Evolutionary conservation across 306 rosid genomes (phyloP).

Genomic region (Cucurbita ficifolia): DNA sequence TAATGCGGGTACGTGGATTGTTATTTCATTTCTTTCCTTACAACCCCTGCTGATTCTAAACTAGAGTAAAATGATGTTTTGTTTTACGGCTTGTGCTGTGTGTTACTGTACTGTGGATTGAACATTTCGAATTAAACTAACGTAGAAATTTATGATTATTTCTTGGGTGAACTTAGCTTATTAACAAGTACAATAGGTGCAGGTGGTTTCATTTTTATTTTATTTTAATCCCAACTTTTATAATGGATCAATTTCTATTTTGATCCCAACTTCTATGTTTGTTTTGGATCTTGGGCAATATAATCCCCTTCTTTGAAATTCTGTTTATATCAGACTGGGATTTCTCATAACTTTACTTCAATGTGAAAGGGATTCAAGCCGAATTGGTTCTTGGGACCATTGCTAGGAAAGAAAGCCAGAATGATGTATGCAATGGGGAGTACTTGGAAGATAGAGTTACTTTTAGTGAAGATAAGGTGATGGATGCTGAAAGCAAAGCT

Average conservation of each 20-base stretch:
- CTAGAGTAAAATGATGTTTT: not conserved
- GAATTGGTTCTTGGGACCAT: slow-evolving; percentile 70
- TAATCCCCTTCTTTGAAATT: not conserved
- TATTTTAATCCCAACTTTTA: not conserved
- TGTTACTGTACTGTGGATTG: not conserved
- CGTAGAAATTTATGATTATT: not conserved
- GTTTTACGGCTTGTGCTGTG: not conserved
- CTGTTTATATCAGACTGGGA: not conserved
- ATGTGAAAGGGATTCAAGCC: slow-evolving; percentile 58
- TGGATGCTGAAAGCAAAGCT: slow-evolving; percentile 76
- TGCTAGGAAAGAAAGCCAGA: slow-evolving; percentile 44
- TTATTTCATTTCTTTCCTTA: not conserved
- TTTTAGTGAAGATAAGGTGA: slow-evolving; percentile 74
- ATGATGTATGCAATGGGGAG: slow-evolving; percentile 19
- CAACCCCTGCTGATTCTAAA: not conserved
- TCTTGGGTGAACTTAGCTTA: not conserved
- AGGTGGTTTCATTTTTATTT: not conserved
- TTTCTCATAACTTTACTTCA: not conserved
- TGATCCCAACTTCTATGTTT: too few relatives aligned
- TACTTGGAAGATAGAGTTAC: slow-evolving; percentile 73
- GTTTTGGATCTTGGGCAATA: not conserved
- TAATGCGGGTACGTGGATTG: slow-evolving; percentile 40
- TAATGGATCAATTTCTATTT: not conserved
- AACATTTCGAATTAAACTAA: not conserved
- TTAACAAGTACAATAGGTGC: not conserved